Percentiles rank a stretch among this genome's conserved stretches.
phyloP scores from a whole-genome alignment of 805 yeast species.

The Metschnikowia lunata region DNA sequence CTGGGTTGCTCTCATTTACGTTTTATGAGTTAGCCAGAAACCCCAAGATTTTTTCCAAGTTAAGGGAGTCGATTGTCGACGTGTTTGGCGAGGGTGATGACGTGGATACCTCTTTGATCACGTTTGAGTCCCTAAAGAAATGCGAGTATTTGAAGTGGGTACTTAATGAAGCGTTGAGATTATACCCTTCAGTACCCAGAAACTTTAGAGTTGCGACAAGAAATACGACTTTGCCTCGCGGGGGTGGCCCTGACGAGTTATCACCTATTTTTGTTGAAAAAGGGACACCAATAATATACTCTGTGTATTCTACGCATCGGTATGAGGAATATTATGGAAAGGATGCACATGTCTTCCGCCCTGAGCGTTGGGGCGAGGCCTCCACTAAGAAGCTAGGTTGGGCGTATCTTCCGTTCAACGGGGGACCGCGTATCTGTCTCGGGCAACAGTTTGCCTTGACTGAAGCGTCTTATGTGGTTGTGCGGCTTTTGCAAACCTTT shows the following conservation, averaged over 20 bases:
- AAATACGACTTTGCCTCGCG: conserved; percentile 47
- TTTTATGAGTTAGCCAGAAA: conserved; percentile 43
- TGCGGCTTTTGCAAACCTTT: conserved; percentile 18
- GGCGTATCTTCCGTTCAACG: conserved; percentile 22
- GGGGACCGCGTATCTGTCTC: conserved; percentile 23
- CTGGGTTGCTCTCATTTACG: conserved; percentile 44
- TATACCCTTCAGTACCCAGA: conserved; percentile 50
- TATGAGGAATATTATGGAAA: conserved; percentile 34
- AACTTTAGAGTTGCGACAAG: conserved; percentile 44
- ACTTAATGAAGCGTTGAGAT: conserved; percentile 45
- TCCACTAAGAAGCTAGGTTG: conserved; percentile 17
- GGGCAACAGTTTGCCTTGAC: conserved; percentile 26
- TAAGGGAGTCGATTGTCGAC: conserved; percentile 34
- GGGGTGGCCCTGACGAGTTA: conserved; percentile 42
- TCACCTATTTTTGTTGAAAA: conserved; percentile 39
- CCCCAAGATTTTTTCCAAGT: conserved; percentile 33
- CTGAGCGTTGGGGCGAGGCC: conserved; percentile 45
- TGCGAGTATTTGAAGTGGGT: conserved; percentile 45
- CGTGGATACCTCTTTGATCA: conserved; percentile 32
- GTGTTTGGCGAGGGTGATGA: conserved; percentile 33
- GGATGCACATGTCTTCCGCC: conserved; percentile 42
- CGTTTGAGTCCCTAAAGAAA: conserved; percentile 47
- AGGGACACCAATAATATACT: conserved; percentile 40
- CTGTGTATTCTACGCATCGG: conserved; percentile 42
- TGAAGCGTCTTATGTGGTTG: conserved; percentile 19